Percentiles rank a stretch among this genome's conserved stretches.
Evolutionary conservation across 768 basidiomycete genomes (phyloP).

Genomic region (Kwoniella mangroviensis): DNA sequence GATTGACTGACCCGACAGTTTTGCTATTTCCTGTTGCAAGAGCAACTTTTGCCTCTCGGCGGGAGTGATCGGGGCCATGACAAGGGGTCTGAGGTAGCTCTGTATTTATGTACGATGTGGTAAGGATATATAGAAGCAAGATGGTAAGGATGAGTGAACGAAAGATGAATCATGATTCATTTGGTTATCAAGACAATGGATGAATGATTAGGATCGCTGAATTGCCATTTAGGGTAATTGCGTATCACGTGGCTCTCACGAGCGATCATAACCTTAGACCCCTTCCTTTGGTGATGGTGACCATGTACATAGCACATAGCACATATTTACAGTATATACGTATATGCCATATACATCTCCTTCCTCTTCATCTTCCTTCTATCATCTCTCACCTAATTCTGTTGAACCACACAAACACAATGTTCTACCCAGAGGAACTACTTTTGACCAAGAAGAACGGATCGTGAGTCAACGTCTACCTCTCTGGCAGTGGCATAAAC

Average conservation of each 20-base stretch:
- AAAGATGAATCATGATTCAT: background rate
- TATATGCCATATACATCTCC: constrained; percentile 3
- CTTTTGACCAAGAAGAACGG: constrained; percentile 75
- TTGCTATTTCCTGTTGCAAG: constrained; percentile 55
- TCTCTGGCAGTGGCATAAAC: constrained; percentile 6
- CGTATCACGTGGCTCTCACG: background rate
- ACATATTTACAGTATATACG: too few species aligned
- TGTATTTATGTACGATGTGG: background rate
- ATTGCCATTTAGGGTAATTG: background rate
- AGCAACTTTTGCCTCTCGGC: constrained; percentile 50
- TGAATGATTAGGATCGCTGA: background rate
- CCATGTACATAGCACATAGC: background rate
- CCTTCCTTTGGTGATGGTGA: background rate
- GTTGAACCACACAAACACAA: constrained; percentile 45
- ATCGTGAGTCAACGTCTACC: constrained; percentile 67
- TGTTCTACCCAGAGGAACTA: constrained; percentile 88
- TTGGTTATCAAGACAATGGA: too few species aligned
- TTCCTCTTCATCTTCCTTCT: constrained; percentile 15
- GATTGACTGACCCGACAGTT: constrained; percentile 48
- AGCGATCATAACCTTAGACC: background rate
- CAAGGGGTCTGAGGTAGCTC: background rate
- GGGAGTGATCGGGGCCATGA: constrained; percentile 32
- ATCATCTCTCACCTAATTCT: background rate
- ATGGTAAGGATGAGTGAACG: background rate
- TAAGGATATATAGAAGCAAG: constrained; percentile 1